Evolutionary conservation across 352 stramenopile species (phyloP), one percentile per base, ranked within the genome.

Genomic region (Ophiocytium majus): DNA sequence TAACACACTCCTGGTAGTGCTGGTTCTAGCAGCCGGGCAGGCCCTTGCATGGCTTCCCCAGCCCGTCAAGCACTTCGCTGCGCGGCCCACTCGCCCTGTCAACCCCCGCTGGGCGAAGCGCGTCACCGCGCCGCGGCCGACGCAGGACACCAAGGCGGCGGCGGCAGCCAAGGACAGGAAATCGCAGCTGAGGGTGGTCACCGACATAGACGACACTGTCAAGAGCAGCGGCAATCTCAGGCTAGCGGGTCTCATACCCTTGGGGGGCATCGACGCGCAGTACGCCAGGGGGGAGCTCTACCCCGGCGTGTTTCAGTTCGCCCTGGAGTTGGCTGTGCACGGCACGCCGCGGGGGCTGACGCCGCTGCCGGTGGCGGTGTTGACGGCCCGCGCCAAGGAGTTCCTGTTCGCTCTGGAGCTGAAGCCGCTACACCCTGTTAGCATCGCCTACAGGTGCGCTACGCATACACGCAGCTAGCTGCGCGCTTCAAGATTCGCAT

Each of bases 351-450:
- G 36, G 32, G 81, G 84, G 81, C 75, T 83, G 64, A 50, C 74
- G 17, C 92, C 92, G 43, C 86, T 92, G n/a, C 92, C 93, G 50
- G 90, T 95, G 10, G 92, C 92, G 28, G 92, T 95, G 64, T 83
- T 95, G 0, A 95, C 92, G 9, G 92, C 92, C 50, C 83, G 92
- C 23, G 92, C 92, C 33, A 90, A 93, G 88, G 92, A 95, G 87
- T 93, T 95, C 85, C 93, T 94, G 76, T 90, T 91, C 31, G 92
- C 92, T 0, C 84, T 95, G 14, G 90, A 94, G 91, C 91, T 95
- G 17, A 93, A 93, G 17, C 14, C 32, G 31, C 36, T 32, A 0
- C n/a, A 86, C 32, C 66, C 81, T 9, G 0, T 80, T 0, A 63
- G 75, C 63, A 36, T 81, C 5, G 75, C 35, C 5, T 81, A 78